A percentile compares a stretch with the other conserved stretches of the same genome.
Conservation (phyloP, 2,329 filamentous ascomycete genomes). For the Helotiales sp. region DNA sequence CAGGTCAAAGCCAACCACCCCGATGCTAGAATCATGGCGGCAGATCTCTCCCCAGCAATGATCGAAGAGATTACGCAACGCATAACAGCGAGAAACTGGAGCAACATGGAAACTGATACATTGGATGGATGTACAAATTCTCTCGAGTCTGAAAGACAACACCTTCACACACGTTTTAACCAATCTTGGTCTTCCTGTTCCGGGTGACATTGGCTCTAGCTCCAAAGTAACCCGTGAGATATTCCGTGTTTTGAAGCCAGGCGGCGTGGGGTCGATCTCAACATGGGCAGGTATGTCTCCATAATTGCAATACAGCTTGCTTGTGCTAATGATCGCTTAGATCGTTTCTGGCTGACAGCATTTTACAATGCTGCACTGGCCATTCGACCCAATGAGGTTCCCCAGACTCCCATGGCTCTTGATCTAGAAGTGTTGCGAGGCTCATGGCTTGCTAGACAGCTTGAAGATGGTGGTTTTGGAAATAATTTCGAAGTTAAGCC, state of each 20-base stretch:
- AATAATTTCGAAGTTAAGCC: slow-evolving; percentile 22
- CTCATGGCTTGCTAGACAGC: slow-evolving; percentile 22
- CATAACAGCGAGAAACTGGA: slow-evolving; percentile 62
- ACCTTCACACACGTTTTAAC: slow-evolving; percentile 76
- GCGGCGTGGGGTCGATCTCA: slow-evolving; percentile 18
- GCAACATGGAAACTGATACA: slow-evolving; percentile 72
- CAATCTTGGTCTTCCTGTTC: slow-evolving; percentile 20
- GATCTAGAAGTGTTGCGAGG: slow-evolving; percentile 9
- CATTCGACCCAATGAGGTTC: slow-evolving; percentile 16
- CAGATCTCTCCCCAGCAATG: slow-evolving; percentile 95
- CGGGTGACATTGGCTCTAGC: slow-evolving; percentile 61
- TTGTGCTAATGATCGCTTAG: slow-evolving; percentile 13
- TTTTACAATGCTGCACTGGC: slow-evolving; percentile 9
- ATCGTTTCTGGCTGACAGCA: slow-evolving; percentile 21
- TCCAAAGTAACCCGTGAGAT: slow-evolving; percentile 13
- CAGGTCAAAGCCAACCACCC: slow-evolving; percentile 79
- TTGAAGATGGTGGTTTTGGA: slow-evolving; percentile 25
- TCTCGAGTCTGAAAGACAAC: slow-evolving; percentile 82
- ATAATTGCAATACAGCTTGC: neutral
- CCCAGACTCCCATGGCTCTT: slow-evolving; percentile 11
- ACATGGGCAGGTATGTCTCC: slow-evolving; percentile 20
- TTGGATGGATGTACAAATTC: slow-evolving; percentile 68
- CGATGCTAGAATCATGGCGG: slow-evolving; percentile 80
- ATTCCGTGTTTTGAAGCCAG: slow-evolving; percentile 18
- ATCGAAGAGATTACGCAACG: slow-evolving; percentile 49